phyloP scores from a whole-genome alignment of 306 rosid genomes.

The Acacia melanoxylon region DNA sequence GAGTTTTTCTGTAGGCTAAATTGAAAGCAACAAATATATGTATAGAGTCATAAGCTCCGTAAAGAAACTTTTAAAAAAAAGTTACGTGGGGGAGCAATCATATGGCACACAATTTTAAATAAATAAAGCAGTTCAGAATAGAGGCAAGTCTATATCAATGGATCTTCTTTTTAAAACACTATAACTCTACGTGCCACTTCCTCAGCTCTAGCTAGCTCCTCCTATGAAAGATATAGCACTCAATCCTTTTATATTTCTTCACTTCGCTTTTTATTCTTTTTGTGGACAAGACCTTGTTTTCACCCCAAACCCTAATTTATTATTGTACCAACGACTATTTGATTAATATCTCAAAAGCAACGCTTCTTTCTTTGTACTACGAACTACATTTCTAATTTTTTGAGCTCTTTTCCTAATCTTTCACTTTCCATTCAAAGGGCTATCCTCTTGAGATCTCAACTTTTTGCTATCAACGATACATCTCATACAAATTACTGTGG shows the following conservation, averaged over 20 bases:
- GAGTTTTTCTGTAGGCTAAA: neutral
- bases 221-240: neutral
- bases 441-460: neutral
- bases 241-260: neutral
- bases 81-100: neutral
- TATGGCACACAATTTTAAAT: neutral
- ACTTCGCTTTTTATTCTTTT: neutral
- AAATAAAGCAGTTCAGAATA: neutral
- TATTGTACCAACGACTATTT: neutral
- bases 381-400: neutral
- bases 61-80: too few species aligned
- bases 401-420: neutral
- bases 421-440: neutral
- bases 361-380: neutral
- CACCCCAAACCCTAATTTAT: neutral
- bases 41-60: too few species aligned
- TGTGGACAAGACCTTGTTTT: neutral
- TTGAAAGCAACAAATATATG: neutral
- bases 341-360: neutral
- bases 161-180: neutral
- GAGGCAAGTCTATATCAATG: neutral
- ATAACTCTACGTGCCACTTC: too few species aligned
- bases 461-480: neutral
- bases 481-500: neutral
- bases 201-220: neutral